Conservation (phyloP, 139 green algal genomes). For the Desmodesmus armatus region DNA sequence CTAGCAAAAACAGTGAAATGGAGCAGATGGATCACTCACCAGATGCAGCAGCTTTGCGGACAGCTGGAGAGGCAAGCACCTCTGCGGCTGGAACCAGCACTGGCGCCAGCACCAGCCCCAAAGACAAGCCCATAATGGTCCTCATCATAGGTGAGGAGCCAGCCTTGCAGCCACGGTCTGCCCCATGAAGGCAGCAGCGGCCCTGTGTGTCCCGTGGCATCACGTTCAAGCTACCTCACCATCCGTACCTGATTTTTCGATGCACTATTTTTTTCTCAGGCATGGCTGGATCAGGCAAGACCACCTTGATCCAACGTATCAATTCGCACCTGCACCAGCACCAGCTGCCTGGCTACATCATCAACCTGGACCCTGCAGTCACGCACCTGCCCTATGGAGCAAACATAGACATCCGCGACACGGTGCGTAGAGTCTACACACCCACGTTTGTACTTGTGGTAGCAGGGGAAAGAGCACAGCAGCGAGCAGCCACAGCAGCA, state of each 20-base stretch:
- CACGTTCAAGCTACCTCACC: background rate
- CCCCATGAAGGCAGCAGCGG: background rate
- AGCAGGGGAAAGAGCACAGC: background rate
- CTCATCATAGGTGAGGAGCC: constrained; percentile 66
- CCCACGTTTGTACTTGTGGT: background rate
- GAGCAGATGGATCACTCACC: background rate
- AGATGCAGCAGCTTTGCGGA: background rate
- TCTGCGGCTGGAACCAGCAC: background rate
- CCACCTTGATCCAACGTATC: constrained; percentile 94
- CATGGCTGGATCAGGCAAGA: constrained; percentile 98
- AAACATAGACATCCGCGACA: constrained; percentile 99
- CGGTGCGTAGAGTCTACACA: constrained; percentile 62
- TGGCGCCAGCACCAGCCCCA: background rate
- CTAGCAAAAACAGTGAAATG: background rate
- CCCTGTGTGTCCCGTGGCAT: too few relatives aligned
- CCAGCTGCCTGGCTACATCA: constrained; percentile 81
- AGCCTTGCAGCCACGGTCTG: background rate
- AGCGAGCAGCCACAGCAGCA: background rate
- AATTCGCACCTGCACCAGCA: constrained; percentile 79
- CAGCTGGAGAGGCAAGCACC: constrained; percentile 19
- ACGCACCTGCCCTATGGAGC: constrained; percentile 87
- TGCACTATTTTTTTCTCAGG: constrained; percentile 62
- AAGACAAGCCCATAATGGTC: constrained; percentile 60
- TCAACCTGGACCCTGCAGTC: constrained; percentile 98
- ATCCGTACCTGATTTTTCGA: background rate